Percentiles rank a stretch among this genome's conserved stretches.
These are phyloP conservation scores for Malassezia equina DNA, from an alignment of 1,284 basidiomycete genomes.

Conservation along the genomic window DNA sequence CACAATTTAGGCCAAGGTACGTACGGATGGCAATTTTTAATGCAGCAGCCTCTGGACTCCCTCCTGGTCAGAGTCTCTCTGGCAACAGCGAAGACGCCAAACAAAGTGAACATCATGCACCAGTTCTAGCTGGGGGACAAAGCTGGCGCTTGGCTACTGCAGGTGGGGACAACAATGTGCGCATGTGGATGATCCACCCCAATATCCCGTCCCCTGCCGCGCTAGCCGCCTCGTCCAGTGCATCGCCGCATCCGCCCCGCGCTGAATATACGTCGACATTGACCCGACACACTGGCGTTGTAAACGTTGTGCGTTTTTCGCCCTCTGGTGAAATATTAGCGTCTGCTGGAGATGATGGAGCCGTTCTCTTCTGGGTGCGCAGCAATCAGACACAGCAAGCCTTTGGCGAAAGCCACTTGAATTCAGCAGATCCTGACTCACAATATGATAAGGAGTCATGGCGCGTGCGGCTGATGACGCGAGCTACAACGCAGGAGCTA, in stretches of 20 bases:
- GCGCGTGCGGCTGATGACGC: slow-evolving; percentile 78
- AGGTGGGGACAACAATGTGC: slow-evolving; percentile 90
- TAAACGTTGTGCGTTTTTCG: slow-evolving; percentile 92
- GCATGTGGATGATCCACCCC: slow-evolving; percentile 46
- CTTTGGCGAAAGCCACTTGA: slow-evolving; percentile 59
- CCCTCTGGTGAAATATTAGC: slow-evolving; percentile 52
- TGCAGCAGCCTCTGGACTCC: slow-evolving; percentile 30
- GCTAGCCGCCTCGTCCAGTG: slow-evolving; percentile 54
- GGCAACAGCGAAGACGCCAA: slow-evolving; percentile 14
- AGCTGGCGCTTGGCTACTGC: slow-evolving; percentile 84
- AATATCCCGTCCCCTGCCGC: slow-evolving; percentile 48
- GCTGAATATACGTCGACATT: slow-evolving; percentile 93
- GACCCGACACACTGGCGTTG: slow-evolving; percentile 80
- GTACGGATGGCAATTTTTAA: background rate
- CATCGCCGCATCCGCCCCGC: slow-evolving; percentile 56
- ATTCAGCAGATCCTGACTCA: slow-evolving; percentile 63
- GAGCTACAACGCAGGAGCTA: slow-evolving; percentile 60
- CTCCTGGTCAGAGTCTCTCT: slow-evolving; percentile 31
- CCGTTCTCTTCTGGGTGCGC: slow-evolving; percentile 89
- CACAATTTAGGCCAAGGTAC: slow-evolving; percentile 39
- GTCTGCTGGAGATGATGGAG: slow-evolving; percentile 66
- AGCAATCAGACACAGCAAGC: slow-evolving; percentile 56
- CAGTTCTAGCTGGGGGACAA: slow-evolving; percentile 48
- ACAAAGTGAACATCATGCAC: slow-evolving; percentile 15
- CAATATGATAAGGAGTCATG: slow-evolving; percentile 89